A percentile compares a stretch with the other conserved stretches of the same genome.
phyloP scores from a whole-genome alignment of 2,329 filamentous ascomycete genomes.

The Coniochaeta ligniaria region DNA sequence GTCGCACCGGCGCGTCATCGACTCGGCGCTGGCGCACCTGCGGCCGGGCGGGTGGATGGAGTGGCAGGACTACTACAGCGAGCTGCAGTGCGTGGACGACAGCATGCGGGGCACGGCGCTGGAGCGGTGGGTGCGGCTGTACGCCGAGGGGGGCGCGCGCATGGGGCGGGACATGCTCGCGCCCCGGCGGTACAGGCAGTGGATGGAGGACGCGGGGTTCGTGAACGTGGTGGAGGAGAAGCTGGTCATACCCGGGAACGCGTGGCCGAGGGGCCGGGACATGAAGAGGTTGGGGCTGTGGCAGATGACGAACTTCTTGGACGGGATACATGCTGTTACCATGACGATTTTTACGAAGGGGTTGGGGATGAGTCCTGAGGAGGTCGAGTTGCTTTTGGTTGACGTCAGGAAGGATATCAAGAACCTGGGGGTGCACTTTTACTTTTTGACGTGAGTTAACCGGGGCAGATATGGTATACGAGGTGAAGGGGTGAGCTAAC shows the following conservation, averaged over 20 bases:
- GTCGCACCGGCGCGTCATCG: constrained; percentile 10
- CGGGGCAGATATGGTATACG: neutral
- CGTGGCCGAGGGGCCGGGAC: constrained; percentile 26
- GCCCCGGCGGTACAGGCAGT: constrained; percentile 5
- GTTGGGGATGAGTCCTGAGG: constrained; percentile 21
- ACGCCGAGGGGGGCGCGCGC: constrained; percentile 8
- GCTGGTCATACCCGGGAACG: constrained; percentile 23
- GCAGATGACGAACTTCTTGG: constrained; percentile 25
- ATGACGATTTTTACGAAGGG: constrained; percentile 22
- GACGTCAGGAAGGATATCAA: constrained; percentile 21
- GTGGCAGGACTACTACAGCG: constrained; percentile 15
- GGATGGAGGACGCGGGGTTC: constrained; percentile 23
- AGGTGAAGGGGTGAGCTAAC: neutral
- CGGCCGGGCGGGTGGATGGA: constrained; percentile 15
- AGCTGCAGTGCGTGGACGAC: constrained; percentile 9
- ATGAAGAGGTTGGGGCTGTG: constrained; percentile 27
- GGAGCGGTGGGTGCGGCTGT: constrained; percentile 12
- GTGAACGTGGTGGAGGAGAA: constrained; percentile 20
- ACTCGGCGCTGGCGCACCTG: constrained; percentile 11
- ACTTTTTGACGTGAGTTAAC: constrained; percentile 18
- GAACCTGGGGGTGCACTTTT: constrained; percentile 23
- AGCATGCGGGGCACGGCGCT: constrained; percentile 11
- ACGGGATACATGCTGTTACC: constrained; percentile 23
- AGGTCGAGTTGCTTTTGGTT: constrained; percentile 21
- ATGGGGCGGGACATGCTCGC: constrained; percentile 7